phyloP scores from a whole-genome alignment of 2,329 filamentous ascomycete species.

The Cytospora piceae region DNA sequence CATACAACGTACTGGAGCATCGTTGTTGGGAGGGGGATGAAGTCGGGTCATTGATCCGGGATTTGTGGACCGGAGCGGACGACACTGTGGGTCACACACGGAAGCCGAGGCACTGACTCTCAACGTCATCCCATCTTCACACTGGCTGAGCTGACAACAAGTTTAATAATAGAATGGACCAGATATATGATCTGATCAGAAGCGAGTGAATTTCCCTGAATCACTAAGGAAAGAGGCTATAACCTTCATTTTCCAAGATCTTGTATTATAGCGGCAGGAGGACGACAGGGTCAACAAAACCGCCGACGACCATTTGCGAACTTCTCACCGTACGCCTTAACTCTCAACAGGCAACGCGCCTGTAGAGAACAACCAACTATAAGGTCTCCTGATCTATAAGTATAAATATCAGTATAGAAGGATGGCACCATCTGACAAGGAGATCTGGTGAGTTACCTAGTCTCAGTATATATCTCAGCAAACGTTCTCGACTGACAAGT shows the following conservation, averaged over 20 bases:
- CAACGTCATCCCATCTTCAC: not conserved
- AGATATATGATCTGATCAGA: not conserved
- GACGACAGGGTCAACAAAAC: not conserved
- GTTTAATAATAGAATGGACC: too few species aligned
- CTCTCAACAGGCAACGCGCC: not conserved
- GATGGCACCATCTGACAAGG: slow-evolving; percentile 19
- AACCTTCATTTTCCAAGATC: not conserved
- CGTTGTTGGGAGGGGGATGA: not conserved
- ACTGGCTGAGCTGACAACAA: not conserved
- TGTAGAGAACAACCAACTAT: too few species aligned
- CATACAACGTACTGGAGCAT: not conserved
- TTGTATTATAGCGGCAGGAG: not conserved
- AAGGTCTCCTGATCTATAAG: not conserved
- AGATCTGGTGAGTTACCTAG: slow-evolving; percentile 17
- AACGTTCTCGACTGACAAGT: not conserved
- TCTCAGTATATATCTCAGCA: not conserved
- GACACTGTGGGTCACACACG: not conserved
- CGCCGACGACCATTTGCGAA: not conserved
- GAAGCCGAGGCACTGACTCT: not conserved
- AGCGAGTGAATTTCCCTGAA: not conserved
- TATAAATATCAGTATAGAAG: not conserved
- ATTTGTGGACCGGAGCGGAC: not conserved
- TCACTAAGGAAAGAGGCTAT: not conserved
- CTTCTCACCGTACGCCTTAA: slow-evolving; percentile 6
- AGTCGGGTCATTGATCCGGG: not conserved